Evolutionary conservation across 768 basidiomycete genomes (phyloP), one percentile per base, ranked within the genome.

Genomic region (Boletus bicolor): DNA sequence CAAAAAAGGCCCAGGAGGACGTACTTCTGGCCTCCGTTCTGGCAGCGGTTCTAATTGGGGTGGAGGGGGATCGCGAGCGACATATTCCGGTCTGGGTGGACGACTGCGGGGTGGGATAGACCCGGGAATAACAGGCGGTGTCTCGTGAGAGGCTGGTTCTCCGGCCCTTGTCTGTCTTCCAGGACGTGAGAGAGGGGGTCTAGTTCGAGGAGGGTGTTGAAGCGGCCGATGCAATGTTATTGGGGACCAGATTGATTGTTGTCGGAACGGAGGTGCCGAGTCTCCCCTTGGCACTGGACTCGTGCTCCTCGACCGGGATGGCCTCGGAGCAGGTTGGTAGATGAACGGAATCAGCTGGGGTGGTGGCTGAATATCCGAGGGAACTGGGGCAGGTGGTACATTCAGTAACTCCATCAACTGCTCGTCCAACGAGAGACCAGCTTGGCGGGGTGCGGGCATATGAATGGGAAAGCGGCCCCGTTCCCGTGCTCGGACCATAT

Each of bases 371-470:
- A 80, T 73, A 14, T 72, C 70, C 7, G 72, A 70, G 15, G 73
- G 73, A 6, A 75, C 69, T 1, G 75, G 68, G 21, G 72, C 70
- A 15, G 76, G 72, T 9, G 73, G 75, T 11, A 81, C 65, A n/a
- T 79, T 77, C 28, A 89, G 61, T 35, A 89, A 76, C 8, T 85
- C 82, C 54, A 83, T 80, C 5, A 89, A 68, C 51, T 82, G 79
- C 48, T 86, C 79, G 9, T 81, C 80, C 37, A 89, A 72, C 0
- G 85, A 81, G 5, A 75, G 79, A 8, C 79, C 81, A 30, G 76
- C 56, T n/a, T 64, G 70, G 10, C 67, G 60, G 7, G 76, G 77
- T 5, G 76, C 67, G 6, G 82, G 77, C 9, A 75, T 68, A 6
- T 80, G 79, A n/a, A 82, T 71, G 0, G 79, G 70, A 24, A 65